Evolutionary conservation across 495 filamentous ascomycete species (phyloP).

Genomic region (Aspergillus coremiiformis): DNA sequence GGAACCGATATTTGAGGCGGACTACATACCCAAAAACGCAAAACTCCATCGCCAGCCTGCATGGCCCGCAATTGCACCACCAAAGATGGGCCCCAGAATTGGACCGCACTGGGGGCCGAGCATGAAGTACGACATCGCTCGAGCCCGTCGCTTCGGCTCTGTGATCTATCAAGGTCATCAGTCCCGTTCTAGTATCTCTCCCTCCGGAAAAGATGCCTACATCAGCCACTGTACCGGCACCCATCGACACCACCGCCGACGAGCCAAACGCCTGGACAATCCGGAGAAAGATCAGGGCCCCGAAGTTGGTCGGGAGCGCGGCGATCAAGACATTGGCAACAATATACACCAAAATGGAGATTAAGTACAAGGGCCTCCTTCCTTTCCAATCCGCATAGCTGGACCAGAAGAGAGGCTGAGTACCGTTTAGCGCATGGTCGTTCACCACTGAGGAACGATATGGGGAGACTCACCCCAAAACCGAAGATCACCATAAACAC

Average conservation of each 20-base stretch:
- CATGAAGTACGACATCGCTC: slow-evolving; percentile 19
- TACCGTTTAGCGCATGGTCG: neutral
- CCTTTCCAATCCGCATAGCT: slow-evolving; percentile 17
- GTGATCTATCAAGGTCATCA: neutral
- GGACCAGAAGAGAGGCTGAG: slow-evolving; percentile 22
- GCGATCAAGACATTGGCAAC: slow-evolving; percentile 24
- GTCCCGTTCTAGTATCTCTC: neutral
- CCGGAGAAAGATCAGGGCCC: slow-evolving; percentile 19
- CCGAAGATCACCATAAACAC: slow-evolving; percentile 28
- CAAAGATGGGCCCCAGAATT: slow-evolving; percentile 24
- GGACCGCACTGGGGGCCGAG: slow-evolving; percentile 29
- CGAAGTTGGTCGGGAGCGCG: slow-evolving; percentile 19
- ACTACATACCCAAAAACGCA: slow-evolving; percentile 18
- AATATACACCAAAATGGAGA: slow-evolving; percentile 18
- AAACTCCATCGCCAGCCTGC: slow-evolving; percentile 27
- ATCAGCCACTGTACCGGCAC: slow-evolving; percentile 28
- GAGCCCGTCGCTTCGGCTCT: slow-evolving; percentile 18
- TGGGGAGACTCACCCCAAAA: slow-evolving; percentile 11
- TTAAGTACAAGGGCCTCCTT: slow-evolving; percentile 20
- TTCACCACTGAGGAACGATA: neutral
- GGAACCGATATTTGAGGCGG: neutral
- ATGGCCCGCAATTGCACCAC: slow-evolving; percentile 20
- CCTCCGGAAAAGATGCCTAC: slow-evolving; percentile 7
- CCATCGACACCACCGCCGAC: slow-evolving; percentile 19
- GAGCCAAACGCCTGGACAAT: slow-evolving; percentile 25